phyloP scores from a whole-genome alignment of 1,139 yeast species.

The Yamadazyma atlantica region DNA sequence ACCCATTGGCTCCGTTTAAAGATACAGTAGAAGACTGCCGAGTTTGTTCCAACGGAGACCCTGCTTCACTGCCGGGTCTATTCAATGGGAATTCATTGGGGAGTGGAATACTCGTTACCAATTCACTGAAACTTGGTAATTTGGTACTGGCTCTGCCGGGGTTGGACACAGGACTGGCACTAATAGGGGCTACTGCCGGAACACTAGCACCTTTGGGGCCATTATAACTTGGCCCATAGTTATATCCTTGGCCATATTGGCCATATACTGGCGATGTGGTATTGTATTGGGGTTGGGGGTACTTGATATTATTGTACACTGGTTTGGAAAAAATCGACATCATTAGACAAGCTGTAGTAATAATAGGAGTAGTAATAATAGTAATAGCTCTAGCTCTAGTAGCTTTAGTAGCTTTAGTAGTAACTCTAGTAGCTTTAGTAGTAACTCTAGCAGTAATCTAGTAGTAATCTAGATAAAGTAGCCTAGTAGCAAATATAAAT shows the following conservation, averaged over 20 bases:
- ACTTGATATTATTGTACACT: conserved; percentile 15
- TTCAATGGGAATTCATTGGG: conserved; percentile 26
- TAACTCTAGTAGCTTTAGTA: not conserved
- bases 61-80: conserved; percentile 10
- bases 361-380: not conserved
- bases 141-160: conserved; percentile 8
- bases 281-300: conserved; percentile 19
- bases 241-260: not conserved
- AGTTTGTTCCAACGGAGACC: not conserved
- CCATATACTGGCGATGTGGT: conserved; percentile 3
- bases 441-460: no score
- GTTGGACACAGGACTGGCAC: not conserved
- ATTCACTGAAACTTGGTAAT: conserved; percentile 40
- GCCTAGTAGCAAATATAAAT: not conserved
- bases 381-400: no score
- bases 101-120: conserved; percentile 36
- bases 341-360: not conserved
- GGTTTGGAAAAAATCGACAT: conserved; percentile 17
- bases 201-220: not conserved
- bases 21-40: conserved; percentile 3
- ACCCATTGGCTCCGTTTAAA: conserved; percentile 7
- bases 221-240: not conserved
- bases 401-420: not conserved
- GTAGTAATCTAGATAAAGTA: no score
- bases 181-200: no score